phyloP scores from a whole-genome alignment of 2,329 filamentous ascomycete genomes.

The Dactylonectria estremocensis region DNA sequence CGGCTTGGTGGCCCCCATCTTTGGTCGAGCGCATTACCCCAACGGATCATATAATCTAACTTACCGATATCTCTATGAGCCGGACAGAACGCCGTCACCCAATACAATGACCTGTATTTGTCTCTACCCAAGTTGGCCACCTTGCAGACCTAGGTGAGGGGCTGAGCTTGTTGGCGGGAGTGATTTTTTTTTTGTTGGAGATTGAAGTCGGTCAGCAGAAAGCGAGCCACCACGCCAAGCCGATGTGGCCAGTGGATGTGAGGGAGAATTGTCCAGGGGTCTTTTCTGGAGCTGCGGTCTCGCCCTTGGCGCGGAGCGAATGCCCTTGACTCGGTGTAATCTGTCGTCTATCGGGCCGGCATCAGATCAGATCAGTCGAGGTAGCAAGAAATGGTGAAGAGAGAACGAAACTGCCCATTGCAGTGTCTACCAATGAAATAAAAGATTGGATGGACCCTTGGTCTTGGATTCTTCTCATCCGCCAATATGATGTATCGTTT shows the following conservation, averaged over 20 bases:
- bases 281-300: slow-evolving; percentile 23
- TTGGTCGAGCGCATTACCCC: slow-evolving; percentile 34
- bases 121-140: background rate
- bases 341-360: slow-evolving; percentile 29
- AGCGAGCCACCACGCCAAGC: slow-evolving; percentile 24
- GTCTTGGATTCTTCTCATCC: background rate
- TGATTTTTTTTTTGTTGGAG: slow-evolving; percentile 22
- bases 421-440: background rate
- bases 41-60: slow-evolving; percentile 44
- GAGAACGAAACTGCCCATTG: background rate
- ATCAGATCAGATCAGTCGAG: slow-evolving; percentile 19
- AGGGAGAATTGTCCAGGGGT: slow-evolving; percentile 23
- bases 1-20: slow-evolving; percentile 37
- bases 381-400: slow-evolving; percentile 4
- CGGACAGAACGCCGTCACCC: slow-evolving; percentile 40
- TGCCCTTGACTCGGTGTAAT: slow-evolving; percentile 24
- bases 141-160: slow-evolving; percentile 28
- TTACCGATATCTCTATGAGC: slow-evolving; percentile 37
- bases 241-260: slow-evolving; percentile 11
- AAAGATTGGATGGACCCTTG: background rate
- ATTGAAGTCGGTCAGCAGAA: slow-evolving; percentile 20
- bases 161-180: slow-evolving; percentile 19
- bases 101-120: slow-evolving; percentile 43
- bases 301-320: slow-evolving; percentile 20
- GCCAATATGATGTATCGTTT: background rate